A percentile compares a stretch with the other conserved stretches of the same genome.
These are phyloP conservation scores for Sporisorium exsertum DNA, from an alignment of 1,284 basidiomycete genomes.

Conservation along the genomic window DNA sequence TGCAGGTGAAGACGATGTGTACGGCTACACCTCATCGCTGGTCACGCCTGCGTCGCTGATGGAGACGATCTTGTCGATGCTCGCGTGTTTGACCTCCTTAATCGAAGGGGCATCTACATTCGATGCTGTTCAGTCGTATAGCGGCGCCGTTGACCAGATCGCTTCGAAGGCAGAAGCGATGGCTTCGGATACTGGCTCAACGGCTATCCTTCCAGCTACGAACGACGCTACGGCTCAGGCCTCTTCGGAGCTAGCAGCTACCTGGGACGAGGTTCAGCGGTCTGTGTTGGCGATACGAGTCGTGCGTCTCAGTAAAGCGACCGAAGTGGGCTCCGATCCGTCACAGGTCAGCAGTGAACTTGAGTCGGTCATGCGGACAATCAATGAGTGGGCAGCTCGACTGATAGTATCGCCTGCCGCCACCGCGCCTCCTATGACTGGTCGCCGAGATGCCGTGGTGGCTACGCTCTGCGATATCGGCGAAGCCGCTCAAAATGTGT, in stretches of 20 bases:
- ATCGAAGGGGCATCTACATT: slow-evolving; percentile 29
- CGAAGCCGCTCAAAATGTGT: slow-evolving; percentile 33
- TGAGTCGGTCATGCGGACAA: slow-evolving; percentile 16
- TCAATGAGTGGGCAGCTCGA: slow-evolving; percentile 20
- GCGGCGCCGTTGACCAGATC: slow-evolving; percentile 13
- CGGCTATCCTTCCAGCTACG: slow-evolving; percentile 3
- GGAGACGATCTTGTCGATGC: slow-evolving; percentile 42
- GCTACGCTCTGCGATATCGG: slow-evolving; percentile 48
- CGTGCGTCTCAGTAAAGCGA: slow-evolving; percentile 15
- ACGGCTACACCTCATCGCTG: slow-evolving; percentile 53
- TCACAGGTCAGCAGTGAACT: slow-evolving; percentile 18
- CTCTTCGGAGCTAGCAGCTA: slow-evolving; percentile 22
- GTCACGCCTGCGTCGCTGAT: slow-evolving; percentile 48
- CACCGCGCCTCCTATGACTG: not conserved
- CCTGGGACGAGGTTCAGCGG: slow-evolving; percentile 29
- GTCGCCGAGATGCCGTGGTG: slow-evolving; percentile 10
- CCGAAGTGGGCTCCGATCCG: slow-evolving; percentile 14
- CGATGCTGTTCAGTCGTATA: slow-evolving; percentile 13
- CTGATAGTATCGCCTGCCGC: slow-evolving; percentile 16
- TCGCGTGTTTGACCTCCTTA: slow-evolving; percentile 33
- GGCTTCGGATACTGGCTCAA: not conserved
- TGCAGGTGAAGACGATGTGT: slow-evolving; percentile 21
- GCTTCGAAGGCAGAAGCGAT: slow-evolving; percentile 6
- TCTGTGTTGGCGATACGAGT: slow-evolving; percentile 16
- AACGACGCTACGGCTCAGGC: slow-evolving; percentile 10